Percentiles rank a stretch among this genome's conserved stretches.
Conservation (phyloP, 371 early-diverging fungal genomes). For the Mucor velutinosus region DNA sequence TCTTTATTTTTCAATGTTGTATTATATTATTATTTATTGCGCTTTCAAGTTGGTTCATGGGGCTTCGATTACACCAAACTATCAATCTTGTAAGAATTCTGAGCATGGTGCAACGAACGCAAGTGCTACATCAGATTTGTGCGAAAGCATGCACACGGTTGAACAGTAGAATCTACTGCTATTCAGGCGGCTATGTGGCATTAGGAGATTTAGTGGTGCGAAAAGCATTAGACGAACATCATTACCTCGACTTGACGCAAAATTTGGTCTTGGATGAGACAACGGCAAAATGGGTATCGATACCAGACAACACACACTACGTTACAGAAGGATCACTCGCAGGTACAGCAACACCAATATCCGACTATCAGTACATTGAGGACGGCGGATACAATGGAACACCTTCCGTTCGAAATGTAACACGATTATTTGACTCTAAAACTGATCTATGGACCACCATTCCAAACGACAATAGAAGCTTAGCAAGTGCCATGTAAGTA, state of each 20-base stretch:
- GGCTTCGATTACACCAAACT: slow-evolving; percentile 1
- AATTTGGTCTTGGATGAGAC: background rate
- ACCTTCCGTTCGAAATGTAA: slow-evolving; percentile 6
- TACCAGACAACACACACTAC: slow-evolving; percentile 5
- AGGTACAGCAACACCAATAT: background rate
- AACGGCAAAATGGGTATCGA: slow-evolving; percentile 4
- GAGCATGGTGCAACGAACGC: background rate
- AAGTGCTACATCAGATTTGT: background rate
- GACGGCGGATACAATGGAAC: slow-evolving; percentile 17
- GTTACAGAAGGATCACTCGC: slow-evolving; percentile 6
- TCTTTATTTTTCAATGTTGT: background rate
- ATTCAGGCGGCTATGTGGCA: slow-evolving; percentile 13
- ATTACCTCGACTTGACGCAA: slow-evolving; percentile 16
- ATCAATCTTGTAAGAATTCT: background rate
- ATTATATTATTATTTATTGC: background rate
- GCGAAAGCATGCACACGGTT: slow-evolving; percentile 11
- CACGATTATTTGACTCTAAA: slow-evolving; percentile 7
- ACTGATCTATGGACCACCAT: slow-evolving; percentile 6
- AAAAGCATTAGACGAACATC: slow-evolving; percentile 8
- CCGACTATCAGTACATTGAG: background rate
- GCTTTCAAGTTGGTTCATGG: background rate
- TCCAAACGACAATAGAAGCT: slow-evolving; percentile 2
- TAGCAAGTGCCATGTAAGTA: slow-evolving; percentile 13
- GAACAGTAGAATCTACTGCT: slow-evolving; percentile 18
- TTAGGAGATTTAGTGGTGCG: background rate